These are phyloP conservation scores for Auriscalpium orientale DNA, from an alignment of 768 basidiomycete species.

Conservation along the genomic window DNA sequence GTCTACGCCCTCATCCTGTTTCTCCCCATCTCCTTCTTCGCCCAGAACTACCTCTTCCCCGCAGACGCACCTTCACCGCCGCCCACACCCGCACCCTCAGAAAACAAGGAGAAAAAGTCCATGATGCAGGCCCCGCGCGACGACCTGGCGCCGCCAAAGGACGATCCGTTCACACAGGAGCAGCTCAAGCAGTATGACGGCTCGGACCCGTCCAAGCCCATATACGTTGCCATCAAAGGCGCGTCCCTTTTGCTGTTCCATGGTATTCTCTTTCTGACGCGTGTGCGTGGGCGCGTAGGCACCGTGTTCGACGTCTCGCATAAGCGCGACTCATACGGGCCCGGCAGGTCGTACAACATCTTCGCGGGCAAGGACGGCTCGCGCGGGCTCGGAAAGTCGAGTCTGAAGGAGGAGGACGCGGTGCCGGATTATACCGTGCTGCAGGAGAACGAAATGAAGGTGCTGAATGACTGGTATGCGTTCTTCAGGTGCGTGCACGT, in stretches of 20 bases:
- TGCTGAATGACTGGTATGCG: slow-evolving; percentile 80
- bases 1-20: slow-evolving; percentile 26
- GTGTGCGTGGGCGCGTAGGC: slow-evolving; percentile 34
- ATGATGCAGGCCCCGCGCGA: slow-evolving; percentile 64
- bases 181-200: slow-evolving; percentile 72
- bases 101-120: slow-evolving; percentile 35
- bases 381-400: slow-evolving; percentile 82
- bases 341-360: slow-evolving; percentile 67
- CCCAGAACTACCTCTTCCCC: slow-evolving; percentile 12
- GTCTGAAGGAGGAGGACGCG: slow-evolving; percentile 79
- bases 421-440: slow-evolving; percentile 78
- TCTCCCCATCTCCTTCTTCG: slow-evolving; percentile 24
- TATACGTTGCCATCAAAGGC: slow-evolving; percentile 95
- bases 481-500: slow-evolving; percentile 71
- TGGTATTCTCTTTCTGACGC: background rate
- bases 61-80: slow-evolving; percentile 4
- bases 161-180: slow-evolving; percentile 67
- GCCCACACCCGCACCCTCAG: slow-evolving; percentile 15
- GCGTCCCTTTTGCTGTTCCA: background rate
- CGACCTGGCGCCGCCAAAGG: slow-evolving; percentile 64
- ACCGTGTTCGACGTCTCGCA: slow-evolving; percentile 84
- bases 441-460: slow-evolving; percentile 63
- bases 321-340: slow-evolving; percentile 86
- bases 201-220: slow-evolving; percentile 51
- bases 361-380: slow-evolving; percentile 96